These are phyloP conservation scores for Starmerella etchellsii DNA, from an alignment of 805 yeast genomes.

Conservation along the genomic window DNA sequence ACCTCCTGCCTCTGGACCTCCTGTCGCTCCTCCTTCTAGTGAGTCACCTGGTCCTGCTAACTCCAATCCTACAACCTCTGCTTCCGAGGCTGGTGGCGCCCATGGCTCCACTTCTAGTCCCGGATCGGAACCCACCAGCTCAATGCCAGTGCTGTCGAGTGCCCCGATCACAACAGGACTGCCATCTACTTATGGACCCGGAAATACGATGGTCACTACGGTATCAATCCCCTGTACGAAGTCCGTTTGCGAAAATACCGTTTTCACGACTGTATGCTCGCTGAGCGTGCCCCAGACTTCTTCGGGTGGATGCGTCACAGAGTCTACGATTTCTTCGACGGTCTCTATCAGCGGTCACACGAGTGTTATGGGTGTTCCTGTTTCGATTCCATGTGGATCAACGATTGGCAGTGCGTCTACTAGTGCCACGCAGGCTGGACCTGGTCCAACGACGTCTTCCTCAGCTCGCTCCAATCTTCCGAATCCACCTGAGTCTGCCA, in stretches of 20 bases:
- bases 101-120: too few relatives aligned
- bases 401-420: background rate
- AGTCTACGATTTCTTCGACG: constrained; percentile 6
- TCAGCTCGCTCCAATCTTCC: too few relatives aligned
- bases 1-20: too few relatives aligned
- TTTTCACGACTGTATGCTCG: constrained; percentile 10
- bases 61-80: too few relatives aligned
- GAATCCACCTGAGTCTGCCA: too few relatives aligned
- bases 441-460: too few relatives aligned
- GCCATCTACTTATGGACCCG: constrained; percentile 1
- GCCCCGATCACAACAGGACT: too few relatives aligned
- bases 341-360: background rate
- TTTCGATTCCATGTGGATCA: constrained; percentile 5
- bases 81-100: too few relatives aligned
- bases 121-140: too few relatives aligned
- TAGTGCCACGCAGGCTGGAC: background rate
- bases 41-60: too few relatives aligned
- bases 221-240: constrained; percentile 16
- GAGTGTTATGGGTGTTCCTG: background rate
- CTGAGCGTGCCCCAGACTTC: constrained; percentile 10
- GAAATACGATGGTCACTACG: constrained; percentile 1
- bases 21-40: background rate
- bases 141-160: too few relatives aligned
- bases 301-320: constrained; percentile 4
- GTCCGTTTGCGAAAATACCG: constrained; percentile 5